Conservation (phyloP, 116 monocot species). For the Iris pallida region DNA sequence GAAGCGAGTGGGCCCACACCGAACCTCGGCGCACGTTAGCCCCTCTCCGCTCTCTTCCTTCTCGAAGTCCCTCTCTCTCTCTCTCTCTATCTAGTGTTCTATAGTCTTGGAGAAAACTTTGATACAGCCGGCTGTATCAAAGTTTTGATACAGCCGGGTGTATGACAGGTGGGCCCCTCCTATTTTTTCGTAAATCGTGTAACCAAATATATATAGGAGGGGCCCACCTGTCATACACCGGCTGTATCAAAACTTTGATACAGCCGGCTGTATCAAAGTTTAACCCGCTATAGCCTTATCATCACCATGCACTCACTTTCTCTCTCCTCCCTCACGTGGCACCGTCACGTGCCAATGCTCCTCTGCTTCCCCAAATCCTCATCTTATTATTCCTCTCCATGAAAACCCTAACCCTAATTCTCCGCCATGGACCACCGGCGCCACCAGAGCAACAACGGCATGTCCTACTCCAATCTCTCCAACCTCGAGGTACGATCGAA, state of each 20-base stretch:
- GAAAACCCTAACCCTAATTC: conserved; percentile 9
- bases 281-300: not conserved
- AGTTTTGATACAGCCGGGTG: no score
- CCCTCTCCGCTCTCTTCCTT: not conserved
- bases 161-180: no score
- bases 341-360: conserved; percentile 1
- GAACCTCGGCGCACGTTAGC: not conserved
- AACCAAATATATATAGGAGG: no score
- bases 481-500: conserved; percentile 64
- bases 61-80: not conserved
- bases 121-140: no score
- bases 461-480: conserved; percentile 76
- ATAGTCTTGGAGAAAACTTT: no score
- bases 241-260: no score
- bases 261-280: no score
- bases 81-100: no score
- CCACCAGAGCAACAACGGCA: conserved; percentile 22
- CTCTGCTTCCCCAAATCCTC: not conserved
- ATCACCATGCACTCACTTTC: conserved; percentile 16
- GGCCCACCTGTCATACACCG: no score
- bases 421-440: conserved; percentile 41
- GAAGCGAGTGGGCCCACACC: no score
- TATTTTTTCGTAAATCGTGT: no score
- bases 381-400: not conserved
- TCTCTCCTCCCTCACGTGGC: conserved; percentile 10